These are phyloP conservation scores for Prunus campanulata DNA, from an alignment of 306 rosid species.

Conservation along the genomic window DNA sequence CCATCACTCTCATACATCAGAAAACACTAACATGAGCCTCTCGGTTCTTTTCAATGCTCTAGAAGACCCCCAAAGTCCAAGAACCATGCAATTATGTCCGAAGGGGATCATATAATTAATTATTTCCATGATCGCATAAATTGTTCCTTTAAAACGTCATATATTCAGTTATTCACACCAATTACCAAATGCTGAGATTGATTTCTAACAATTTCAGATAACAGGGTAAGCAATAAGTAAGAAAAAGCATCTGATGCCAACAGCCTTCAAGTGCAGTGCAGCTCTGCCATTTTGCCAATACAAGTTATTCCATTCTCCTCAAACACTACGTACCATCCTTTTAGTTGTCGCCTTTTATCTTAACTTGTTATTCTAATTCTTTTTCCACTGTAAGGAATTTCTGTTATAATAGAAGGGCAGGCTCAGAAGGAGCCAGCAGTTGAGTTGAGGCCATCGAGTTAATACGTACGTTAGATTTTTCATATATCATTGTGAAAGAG, in stretches of 20 bases:
- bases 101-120: background rate
- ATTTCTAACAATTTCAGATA: background rate
- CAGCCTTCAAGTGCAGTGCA: background rate
- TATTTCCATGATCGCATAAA: background rate
- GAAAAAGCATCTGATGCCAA: conserved; percentile 2
- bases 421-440: background rate
- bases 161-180: no score
- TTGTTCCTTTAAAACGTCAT: background rate
- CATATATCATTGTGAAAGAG: background rate
- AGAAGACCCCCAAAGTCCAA: background rate
- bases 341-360: background rate
- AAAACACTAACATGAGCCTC: no score
- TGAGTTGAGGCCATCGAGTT: conserved; percentile 1
- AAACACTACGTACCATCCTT: background rate
- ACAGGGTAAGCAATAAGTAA: background rate
- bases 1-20: no score
- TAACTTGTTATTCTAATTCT: conserved; percentile 24
- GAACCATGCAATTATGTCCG: background rate
- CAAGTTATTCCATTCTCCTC: background rate
- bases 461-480: background rate
- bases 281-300: background rate
- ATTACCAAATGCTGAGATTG: background rate
- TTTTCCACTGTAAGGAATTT: background rate
- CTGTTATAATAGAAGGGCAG: conserved; percentile 18
- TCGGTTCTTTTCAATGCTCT: no score